These are phyloP conservation scores for Aspergillus candidus DNA, from an alignment of 2,329 filamentous ascomycete species.

Conservation along the genomic window DNA sequence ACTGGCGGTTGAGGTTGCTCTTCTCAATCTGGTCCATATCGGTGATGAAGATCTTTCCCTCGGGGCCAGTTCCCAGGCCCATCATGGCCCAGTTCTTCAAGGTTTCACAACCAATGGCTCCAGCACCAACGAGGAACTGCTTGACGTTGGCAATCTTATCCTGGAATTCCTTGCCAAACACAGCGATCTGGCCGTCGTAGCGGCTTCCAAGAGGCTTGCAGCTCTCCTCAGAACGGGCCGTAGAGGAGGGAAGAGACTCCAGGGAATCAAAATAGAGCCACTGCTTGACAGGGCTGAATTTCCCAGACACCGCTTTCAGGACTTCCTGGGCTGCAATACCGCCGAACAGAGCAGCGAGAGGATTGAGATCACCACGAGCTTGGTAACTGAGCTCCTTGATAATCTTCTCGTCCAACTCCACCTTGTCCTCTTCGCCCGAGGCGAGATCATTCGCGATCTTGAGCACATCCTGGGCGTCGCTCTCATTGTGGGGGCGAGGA, in stretches of 20 bases:
- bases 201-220: conserved; percentile 80
- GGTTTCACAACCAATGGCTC: conserved; percentile 98
- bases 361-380: conserved; percentile 80
- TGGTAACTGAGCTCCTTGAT: conserved; percentile 92
- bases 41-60: conserved; percentile 85
- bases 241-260: conserved; percentile 79
- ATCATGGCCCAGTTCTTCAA: conserved; percentile 99
- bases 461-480: conserved; percentile 72
- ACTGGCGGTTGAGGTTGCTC: conserved; percentile 96
- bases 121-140: conserved; percentile 91
- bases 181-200: conserved; percentile 95
- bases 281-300: conserved; percentile 92
- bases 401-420: conserved; percentile 86
- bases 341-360: conserved; percentile 92
- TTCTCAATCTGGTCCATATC: conserved; percentile 99
- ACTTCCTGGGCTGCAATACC: conserved; percentile 91
- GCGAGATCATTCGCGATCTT: conserved; percentile 70
- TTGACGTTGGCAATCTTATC: conserved; percentile 86
- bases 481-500: conserved; percentile 76
- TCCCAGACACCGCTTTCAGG: conserved; percentile 93
- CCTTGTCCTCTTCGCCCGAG: conserved; percentile 58
- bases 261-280: conserved; percentile 97
- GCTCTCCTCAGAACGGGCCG: conserved; percentile 70
- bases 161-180: conserved; percentile 90
- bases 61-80: conserved; percentile 78